phyloP scores from a whole-genome alignment of 345 rosid genomes.

The Hevea brasiliensis region DNA sequence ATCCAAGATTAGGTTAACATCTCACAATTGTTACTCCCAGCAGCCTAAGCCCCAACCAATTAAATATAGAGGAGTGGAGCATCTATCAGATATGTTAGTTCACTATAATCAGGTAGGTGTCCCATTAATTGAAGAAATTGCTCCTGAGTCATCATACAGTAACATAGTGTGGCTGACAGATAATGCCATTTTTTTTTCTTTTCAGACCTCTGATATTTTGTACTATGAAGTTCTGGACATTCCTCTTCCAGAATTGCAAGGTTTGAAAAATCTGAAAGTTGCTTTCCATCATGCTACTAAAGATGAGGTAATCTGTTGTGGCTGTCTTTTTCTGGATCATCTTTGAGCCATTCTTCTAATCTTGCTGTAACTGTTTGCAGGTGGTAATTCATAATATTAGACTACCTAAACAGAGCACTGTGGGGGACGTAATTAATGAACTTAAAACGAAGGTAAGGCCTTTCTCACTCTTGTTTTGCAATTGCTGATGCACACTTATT shows the following conservation, averaged over 20 bases:
- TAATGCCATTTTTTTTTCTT: slow-evolving; percentile 3
- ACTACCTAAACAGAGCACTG: slow-evolving; percentile 90
- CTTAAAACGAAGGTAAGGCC: slow-evolving; percentile 72
- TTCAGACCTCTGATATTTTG: slow-evolving; percentile 78
- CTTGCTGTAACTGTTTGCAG: slow-evolving; percentile 41
- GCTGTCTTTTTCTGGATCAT: not conserved
- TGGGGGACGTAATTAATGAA: slow-evolving; percentile 86
- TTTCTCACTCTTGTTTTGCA: slow-evolving; percentile 2
- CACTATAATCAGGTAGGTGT: slow-evolving; percentile 83
- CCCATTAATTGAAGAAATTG: not conserved
- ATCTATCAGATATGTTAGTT: slow-evolving; percentile 82
- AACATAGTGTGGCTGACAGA: not conserved
- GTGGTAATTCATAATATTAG: slow-evolving; percentile 80
- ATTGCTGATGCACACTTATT: not conserved
- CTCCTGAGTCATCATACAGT: not conserved
- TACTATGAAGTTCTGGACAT: slow-evolving; percentile 94
- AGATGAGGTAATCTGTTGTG: slow-evolving; percentile 53
- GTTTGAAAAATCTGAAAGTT: slow-evolving; percentile 82
- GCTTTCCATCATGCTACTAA: slow-evolving; percentile 76
- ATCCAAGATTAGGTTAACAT: slow-evolving; percentile 82
- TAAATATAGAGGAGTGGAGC: slow-evolving; percentile 84
- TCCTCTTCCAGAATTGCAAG: slow-evolving; percentile 95
- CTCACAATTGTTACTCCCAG: slow-evolving; percentile 99
- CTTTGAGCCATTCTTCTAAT: slow-evolving; percentile 12
- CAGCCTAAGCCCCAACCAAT: slow-evolving; percentile 97